Base-by-base conservation (phyloP, 352 stramenopile species). In the Phytophthora boehmeriae region DNA sequence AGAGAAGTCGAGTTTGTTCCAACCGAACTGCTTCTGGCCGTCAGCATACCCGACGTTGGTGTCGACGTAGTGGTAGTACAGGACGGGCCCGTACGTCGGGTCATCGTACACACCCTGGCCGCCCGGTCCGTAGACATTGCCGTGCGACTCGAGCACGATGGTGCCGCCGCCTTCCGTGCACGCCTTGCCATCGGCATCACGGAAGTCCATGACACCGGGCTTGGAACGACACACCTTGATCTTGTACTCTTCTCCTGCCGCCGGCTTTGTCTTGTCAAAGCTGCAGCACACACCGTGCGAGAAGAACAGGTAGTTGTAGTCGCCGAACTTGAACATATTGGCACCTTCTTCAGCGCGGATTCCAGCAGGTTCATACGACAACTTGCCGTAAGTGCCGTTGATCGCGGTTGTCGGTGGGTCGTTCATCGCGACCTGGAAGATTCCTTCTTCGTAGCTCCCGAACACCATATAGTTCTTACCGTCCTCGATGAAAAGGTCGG, bases 1-100 rank as follows among this genome's bases (percentile, higher is more conserved):
- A 0, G 69, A 73, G 25, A 84, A 84, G 54, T 70, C 73, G 55
- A 84, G 68, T 23, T 73, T 75, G 69, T 84, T 84, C 72, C 75
- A 84, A n/a, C 75, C 72, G 34, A 80, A 84, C 25, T 69, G 66
- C 53, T 84, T 84, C 54, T 80, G 41, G 11, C 75, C 69, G 43
- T 84, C 75, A 0, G 66, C 62, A 41, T 84, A 84, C 0, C 75
- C 72, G 48, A 73, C 67, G 0, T 27, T 70, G 1, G 42, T 84
- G 58, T 84, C 36, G 0, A 84, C 75, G 36, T 68, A 68, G 45
- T 68, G 59, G 13, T 68, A 68, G 44, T 68, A 68, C 38, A 68
- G 23, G 25, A 68, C 49, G 13, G 59, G 59, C 1, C 53, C 59
- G 30, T 68, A 39, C 1, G 44, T 68, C 8, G 59, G 59, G 38